Base-by-base conservation (phyloP, 192 early-diverging fungal genomes). In the Anaeromyces robustus region DNA sequence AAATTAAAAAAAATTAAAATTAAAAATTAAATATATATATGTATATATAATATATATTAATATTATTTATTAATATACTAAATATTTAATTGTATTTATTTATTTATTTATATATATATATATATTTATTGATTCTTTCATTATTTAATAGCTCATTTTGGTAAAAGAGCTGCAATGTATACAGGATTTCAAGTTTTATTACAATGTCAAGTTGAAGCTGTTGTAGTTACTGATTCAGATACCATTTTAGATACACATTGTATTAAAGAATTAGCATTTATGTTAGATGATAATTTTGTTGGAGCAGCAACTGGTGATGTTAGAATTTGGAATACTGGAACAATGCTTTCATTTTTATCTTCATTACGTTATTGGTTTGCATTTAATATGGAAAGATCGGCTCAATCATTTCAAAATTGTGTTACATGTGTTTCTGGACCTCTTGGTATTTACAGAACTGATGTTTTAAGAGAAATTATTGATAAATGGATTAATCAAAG, bases 391-490 rank as follows among this genome's bases (percentile, higher is more conserved):
- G 90, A 92, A 80, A 85, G 90, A 68, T 89, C 89, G 7, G 89
- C 89, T 0, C 90, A 92, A 32, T 89, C 87, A 13, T 91, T 87
- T 80, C 85, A 89, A 77, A 84, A 87, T 37, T 85, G 85, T 32
- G 90, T 92, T 77, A 90, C 88, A 13, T 92, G 90, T 79, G 90
- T 92, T 12, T 91, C 90, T 59, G 90, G 90, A 0, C 90, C 90
- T 0, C 84, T 92, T 59, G 90, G 90, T n/a, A 85, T 92, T 22
- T 92, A 92, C 77, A 84, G 87, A 13, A 85, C 87, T 31, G 82
- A 82, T 28, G 87, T 86, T 12, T 79, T 92, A 5, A 59, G 81
- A 30, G 84, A 88, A 14, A 83, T 92, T 17, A 82, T 91, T 79
- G 91, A 92, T 78, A 79, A 59, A 29, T 91, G 90, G 90, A 85